These are phyloP conservation scores for Diutina mesorugosa DNA, from an alignment of 1,139 yeast genomes.

Conservation along the genomic window DNA sequence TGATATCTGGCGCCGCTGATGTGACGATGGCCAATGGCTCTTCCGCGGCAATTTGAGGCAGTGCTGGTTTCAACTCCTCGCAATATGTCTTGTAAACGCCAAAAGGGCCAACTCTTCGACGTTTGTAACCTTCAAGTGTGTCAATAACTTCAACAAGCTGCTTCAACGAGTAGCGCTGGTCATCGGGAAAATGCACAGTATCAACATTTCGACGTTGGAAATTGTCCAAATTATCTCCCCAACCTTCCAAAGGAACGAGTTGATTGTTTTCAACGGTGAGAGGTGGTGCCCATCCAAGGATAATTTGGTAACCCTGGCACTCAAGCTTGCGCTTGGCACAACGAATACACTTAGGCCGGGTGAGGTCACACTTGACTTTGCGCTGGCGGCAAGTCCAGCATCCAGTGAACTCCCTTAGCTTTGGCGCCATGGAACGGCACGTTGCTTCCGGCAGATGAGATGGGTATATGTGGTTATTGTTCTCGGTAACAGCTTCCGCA, in stretches of 20 bases:
- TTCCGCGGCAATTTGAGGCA: not conserved
- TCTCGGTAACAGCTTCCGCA: not conserved
- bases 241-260: not conserved
- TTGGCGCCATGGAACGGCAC: not conserved
- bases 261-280: conserved; percentile 11
- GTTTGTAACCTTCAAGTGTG: conserved; percentile 12
- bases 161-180: conserved; percentile 20
- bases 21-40: not conserved
- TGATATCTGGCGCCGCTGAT: not conserved
- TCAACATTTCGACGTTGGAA: conserved; percentile 26
- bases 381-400: conserved; percentile 3
- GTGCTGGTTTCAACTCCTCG: not conserved
- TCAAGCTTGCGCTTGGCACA: conserved; percentile 10
- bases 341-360: conserved; percentile 2
- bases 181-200: conserved; percentile 20
- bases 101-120: not conserved
- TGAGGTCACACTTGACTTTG: conserved; percentile 1
- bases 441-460: not conserved
- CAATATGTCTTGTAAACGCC: not conserved
- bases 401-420: not conserved
- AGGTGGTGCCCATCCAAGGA: conserved; percentile 28
- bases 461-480: not conserved
- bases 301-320: conserved; percentile 29
- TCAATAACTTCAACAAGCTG: conserved; percentile 16
- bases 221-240: conserved; percentile 4